phyloP scores from a whole-genome alignment of 768 basidiomycete species.

The Calocybe indica region DNA sequence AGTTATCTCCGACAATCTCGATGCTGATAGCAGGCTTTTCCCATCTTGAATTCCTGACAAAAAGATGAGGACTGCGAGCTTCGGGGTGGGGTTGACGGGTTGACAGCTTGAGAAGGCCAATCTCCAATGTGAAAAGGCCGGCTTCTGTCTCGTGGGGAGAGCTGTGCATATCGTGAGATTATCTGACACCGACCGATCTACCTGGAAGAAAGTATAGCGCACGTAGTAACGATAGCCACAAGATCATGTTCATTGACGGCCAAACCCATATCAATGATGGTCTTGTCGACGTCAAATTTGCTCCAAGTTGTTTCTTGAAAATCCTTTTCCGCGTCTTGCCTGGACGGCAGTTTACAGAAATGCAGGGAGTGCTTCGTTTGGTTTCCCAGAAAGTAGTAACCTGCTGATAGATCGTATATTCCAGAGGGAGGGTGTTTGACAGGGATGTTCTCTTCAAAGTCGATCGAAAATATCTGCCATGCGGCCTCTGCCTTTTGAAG shows the following conservation, averaged over 20 bases:
- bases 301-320: constrained; percentile 22
- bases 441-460: constrained; percentile 14
- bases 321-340: neutral
- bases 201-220: too few relatives aligned
- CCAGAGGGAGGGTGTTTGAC: constrained; percentile 23
- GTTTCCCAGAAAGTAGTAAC: constrained; percentile 32
- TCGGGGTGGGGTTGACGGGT: too few relatives aligned
- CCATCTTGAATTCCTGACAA: neutral
- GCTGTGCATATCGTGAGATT: too few relatives aligned
- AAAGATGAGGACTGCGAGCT: constrained; percentile 4
- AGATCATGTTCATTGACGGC: constrained; percentile 38
- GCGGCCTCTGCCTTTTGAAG: too few relatives aligned
- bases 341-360: constrained; percentile 25
- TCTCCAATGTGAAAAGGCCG: too few relatives aligned
- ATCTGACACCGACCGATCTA: too few relatives aligned
- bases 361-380: constrained; percentile 18
- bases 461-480: too few relatives aligned
- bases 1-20: constrained; percentile 13
- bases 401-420: constrained; percentile 37
- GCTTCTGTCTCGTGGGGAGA: too few relatives aligned
- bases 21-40: constrained; percentile 7
- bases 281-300: constrained; percentile 17
- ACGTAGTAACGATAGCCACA: constrained; percentile 34
- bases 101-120: too few relatives aligned
- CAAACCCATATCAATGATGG: constrained; percentile 36